Evolutionary conservation across 345 rosid genomes (phyloP).

Genomic region (Aquilaria sinensis): DNA sequence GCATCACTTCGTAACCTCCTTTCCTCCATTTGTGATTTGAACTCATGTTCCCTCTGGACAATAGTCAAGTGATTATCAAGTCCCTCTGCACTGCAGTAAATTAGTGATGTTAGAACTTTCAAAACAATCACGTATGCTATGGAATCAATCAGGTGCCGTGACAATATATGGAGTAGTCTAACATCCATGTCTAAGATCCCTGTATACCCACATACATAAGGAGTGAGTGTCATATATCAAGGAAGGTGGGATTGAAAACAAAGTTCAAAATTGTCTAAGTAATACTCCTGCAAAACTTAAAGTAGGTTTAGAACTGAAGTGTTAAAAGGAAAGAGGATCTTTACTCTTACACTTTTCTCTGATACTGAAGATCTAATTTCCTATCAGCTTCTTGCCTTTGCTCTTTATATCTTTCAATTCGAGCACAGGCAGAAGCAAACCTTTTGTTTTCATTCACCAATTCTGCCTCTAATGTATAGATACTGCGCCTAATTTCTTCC

Average conservation of each 20-base stretch:
- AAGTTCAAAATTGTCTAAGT: constrained; percentile 9
- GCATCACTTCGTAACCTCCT: constrained; percentile 80
- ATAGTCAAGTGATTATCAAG: constrained; percentile 85
- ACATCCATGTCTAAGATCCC: background rate
- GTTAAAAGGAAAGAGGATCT: constrained; percentile 8
- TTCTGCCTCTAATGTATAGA: constrained; percentile 52
- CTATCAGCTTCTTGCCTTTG: constrained; percentile 67
- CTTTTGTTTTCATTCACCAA: constrained; percentile 45
- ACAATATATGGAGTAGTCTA: background rate
- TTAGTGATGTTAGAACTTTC: constrained; percentile 11
- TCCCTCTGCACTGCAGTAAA: constrained; percentile 73
- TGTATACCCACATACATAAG: background rate
- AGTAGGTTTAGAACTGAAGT: background rate
- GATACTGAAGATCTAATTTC: constrained; percentile 76
- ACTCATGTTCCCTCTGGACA: constrained; percentile 74
- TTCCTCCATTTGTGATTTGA: constrained; percentile 85
- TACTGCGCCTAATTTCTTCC: constrained; percentile 76
- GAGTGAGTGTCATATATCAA: background rate
- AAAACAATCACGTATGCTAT: background rate
- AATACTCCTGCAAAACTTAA: background rate
- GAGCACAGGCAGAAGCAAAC: constrained; percentile 41
- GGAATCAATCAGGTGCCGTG: constrained; percentile 1
- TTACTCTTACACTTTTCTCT: constrained; percentile 64
- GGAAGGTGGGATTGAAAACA: background rate
- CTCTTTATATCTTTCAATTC: constrained; percentile 55